These are phyloP conservation scores for Hypoxylon rickii DNA, from an alignment of 495 filamentous ascomycete species.

Conservation along the genomic window DNA sequence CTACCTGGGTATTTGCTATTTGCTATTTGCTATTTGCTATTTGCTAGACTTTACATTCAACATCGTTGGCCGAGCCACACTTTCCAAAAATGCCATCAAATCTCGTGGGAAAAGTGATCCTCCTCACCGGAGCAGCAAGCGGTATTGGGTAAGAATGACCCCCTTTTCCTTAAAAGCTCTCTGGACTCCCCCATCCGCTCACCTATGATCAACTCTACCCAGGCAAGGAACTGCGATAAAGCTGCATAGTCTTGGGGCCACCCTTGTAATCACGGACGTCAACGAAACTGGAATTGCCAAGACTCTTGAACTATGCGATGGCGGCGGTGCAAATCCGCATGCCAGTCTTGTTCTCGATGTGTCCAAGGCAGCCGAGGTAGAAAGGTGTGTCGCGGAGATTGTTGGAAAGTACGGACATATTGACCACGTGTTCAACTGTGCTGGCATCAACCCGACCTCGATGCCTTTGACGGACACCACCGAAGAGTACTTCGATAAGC, in stretches of 20 bases:
- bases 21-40: too few relatives aligned
- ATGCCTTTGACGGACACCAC: constrained; percentile 40
- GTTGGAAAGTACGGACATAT: constrained; percentile 40
- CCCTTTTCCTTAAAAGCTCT: neutral
- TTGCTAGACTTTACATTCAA: too few relatives aligned
- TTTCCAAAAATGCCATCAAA: constrained; percentile 36
- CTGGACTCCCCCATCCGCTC: neutral
- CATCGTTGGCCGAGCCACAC: too few relatives aligned
- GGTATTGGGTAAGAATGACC: constrained; percentile 49
- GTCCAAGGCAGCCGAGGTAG: constrained; percentile 25
- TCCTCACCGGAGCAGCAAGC: constrained; percentile 58
- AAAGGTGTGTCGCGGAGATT: constrained; percentile 38
- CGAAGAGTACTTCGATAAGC: constrained; percentile 34
- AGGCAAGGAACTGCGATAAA: constrained; percentile 53
- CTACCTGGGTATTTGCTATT: too few relatives aligned
- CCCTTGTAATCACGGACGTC: constrained; percentile 52
- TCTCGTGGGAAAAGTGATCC: constrained; percentile 47
- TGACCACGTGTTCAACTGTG: constrained; percentile 58
- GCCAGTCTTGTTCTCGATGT: constrained; percentile 46
- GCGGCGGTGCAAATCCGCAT: constrained; percentile 21
- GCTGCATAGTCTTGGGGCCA: constrained; percentile 48
- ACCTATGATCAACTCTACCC: neutral
- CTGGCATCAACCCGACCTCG: constrained; percentile 54
- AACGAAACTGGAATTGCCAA: constrained; percentile 34
- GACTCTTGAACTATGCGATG: constrained; percentile 26